Conservation (phyloP, 257 asterid genomes). For the Forsythia viridissima region DNA sequence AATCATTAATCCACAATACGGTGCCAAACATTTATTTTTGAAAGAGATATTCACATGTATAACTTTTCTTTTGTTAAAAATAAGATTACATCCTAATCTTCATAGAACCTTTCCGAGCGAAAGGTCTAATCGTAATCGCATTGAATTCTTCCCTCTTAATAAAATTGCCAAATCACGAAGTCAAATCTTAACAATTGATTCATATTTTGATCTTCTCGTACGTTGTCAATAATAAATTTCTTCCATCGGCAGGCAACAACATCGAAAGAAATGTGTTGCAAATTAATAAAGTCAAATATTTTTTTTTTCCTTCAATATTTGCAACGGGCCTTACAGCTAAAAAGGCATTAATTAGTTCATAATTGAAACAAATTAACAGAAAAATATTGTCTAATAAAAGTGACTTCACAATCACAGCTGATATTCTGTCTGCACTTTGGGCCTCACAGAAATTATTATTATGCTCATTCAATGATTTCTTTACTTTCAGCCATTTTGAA, state of each 20-base stretch:
- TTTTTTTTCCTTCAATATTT: neutral
- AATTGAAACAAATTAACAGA: slow-evolving; percentile 39
- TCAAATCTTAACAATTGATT: neutral
- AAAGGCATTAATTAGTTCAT: slow-evolving; percentile 29
- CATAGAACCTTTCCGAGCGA: no score
- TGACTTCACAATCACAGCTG: slow-evolving; percentile 43
- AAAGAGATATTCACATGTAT: neutral
- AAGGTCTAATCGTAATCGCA: neutral
- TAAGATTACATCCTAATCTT: neutral
- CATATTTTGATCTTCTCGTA: neutral
- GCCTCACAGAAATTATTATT: neutral
- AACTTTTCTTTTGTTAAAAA: neutral
- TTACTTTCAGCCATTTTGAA: neutral
- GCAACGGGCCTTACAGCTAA: slow-evolving; percentile 2
- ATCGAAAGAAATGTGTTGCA: neutral
- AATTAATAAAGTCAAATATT: neutral
- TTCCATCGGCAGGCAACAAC: neutral
- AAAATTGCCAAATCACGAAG: neutral
- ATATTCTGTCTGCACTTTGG: neutral
- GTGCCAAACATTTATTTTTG: neutral
- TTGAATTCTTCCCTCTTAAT: neutral
- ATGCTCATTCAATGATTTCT: neutral
- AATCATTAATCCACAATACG: neutral
- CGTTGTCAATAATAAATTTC: neutral
- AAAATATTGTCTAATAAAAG: slow-evolving; percentile 36